These are phyloP conservation scores for Fusarium xylarioides DNA, from an alignment of 2,329 filamentous ascomycete genomes.

Conservation along the genomic window DNA sequence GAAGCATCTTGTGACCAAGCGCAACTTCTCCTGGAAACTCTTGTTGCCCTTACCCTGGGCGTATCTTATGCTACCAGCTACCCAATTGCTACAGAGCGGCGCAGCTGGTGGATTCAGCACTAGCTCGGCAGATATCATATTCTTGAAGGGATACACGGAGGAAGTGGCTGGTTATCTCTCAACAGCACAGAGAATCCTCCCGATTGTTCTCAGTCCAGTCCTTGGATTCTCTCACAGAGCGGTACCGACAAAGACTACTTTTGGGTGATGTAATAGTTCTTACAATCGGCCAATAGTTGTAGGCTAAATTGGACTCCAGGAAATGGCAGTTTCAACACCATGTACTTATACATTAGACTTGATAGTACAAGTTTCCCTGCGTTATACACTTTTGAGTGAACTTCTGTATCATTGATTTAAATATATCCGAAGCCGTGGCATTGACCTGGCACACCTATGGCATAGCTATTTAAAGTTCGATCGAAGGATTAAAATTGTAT, in stretches of 20 bases:
- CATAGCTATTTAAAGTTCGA: fast-evolving
- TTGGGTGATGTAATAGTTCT: background rate
- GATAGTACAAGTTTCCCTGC: fast-evolving
- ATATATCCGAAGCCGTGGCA: fast-evolving
- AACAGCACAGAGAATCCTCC: background rate
- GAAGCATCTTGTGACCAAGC: background rate
- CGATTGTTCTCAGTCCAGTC: background rate
- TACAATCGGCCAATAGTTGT: fast-evolving
- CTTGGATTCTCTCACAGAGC: background rate
- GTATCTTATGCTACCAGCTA: background rate
- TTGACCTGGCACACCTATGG: fast-evolving
- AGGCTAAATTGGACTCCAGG: background rate
- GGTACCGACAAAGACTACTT: background rate
- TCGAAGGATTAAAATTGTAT: fast-evolving
- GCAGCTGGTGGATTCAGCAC: background rate
- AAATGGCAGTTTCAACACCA: background rate
- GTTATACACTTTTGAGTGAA: fast-evolving
- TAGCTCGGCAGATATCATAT: background rate
- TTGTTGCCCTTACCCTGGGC: background rate
- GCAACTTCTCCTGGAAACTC: background rate
- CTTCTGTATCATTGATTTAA: fast-evolving
- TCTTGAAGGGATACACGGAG: background rate
- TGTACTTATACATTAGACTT: fast-evolving
- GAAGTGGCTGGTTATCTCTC: background rate
- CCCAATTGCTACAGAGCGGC: background rate